Evolutionary conservation across 805 yeast species (phyloP), one percentile per base, ranked within the genome.

Genomic region (Teunomyces panamensis): DNA sequence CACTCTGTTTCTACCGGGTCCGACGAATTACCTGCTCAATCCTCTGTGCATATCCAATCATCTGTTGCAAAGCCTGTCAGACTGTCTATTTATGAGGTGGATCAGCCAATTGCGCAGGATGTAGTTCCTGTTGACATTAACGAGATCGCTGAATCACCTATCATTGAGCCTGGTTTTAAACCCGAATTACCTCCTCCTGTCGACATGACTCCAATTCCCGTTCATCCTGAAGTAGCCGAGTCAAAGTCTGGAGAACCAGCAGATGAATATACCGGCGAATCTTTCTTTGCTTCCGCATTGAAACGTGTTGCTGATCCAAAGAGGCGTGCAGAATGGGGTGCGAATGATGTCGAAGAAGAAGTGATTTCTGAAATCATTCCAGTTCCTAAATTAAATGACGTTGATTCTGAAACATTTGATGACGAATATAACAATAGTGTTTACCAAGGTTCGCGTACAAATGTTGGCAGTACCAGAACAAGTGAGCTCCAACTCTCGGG

Each of bases 121-220:
- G 41, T 16, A 26, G 14, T 30, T 11, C 30, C 32, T 27, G 39
- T 34, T 24, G 30, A 17, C 16, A 30, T 33, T n/a, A 39, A 32
- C 9, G 32, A 26, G 6, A 29, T 17, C 1, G 16, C 35, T 13
- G 39, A 30, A n/a, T 17, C 30, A 13, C 27, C 43, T 28, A 16
- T 34, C 14, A 28, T 27, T 3, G 43, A 26, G 9, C 35, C 13
- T 9, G 43, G 29, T 6, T 30, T 29, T 8, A 11, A 27, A 33
- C 45, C 44, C 9, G 29, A 24, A 9, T 41, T 26, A 8, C 43
- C 49, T 9, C 16, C 49, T 9, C 20, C 30, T 26, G 46, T 43
- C 27, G 16, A 34, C 8, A 37, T n/a, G 17, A 32, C 34, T 13
- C 16, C 34, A 13, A 32, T 32, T 32, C 34, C 34, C 4, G 7